Conservation (phyloP, 305 asterid species). For the Solanum chacoense region DNA sequence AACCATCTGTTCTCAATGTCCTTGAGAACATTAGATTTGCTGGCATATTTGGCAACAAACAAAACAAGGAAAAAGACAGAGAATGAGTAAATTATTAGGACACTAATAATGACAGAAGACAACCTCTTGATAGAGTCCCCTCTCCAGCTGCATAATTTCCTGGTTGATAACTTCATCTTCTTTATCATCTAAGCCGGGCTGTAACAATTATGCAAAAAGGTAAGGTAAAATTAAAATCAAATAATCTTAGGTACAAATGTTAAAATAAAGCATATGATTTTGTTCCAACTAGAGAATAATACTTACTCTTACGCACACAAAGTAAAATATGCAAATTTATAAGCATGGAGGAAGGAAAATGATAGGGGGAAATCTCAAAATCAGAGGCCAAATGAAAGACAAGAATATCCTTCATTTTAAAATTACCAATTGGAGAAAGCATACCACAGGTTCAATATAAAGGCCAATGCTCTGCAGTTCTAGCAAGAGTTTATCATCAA, state of each 20-base stretch:
- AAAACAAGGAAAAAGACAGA: background rate
- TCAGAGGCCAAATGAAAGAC: background rate
- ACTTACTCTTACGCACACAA: background rate
- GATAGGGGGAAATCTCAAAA: background rate
- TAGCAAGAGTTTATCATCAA: constrained; percentile 64
- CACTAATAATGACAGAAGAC: background rate
- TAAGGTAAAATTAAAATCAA: background rate
- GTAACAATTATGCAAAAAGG: constrained; percentile 12
- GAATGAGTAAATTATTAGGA: background rate
- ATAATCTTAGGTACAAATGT: background rate
- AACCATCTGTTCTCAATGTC: background rate
- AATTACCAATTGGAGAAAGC: constrained; percentile 19
- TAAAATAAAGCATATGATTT: background rate
- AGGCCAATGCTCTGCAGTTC: constrained; percentile 82
- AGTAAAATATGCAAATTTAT: background rate
- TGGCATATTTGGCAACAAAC: background rate
- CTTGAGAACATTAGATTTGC: background rate
- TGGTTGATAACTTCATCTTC: constrained; percentile 58
- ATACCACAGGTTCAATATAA: constrained; percentile 73
- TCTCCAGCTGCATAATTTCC: constrained; percentile 59
- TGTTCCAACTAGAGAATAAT: background rate
- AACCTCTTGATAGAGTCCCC: constrained; percentile 63
- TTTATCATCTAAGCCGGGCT: constrained; percentile 89
- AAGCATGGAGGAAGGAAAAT: background rate
- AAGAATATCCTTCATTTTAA: constrained; percentile 3